Evolutionary conservation across 2,329 filamentous ascomycete genomes (phyloP), one percentile per base, ranked within the genome.

Genomic region (Aureobasidium uvarum): DNA sequence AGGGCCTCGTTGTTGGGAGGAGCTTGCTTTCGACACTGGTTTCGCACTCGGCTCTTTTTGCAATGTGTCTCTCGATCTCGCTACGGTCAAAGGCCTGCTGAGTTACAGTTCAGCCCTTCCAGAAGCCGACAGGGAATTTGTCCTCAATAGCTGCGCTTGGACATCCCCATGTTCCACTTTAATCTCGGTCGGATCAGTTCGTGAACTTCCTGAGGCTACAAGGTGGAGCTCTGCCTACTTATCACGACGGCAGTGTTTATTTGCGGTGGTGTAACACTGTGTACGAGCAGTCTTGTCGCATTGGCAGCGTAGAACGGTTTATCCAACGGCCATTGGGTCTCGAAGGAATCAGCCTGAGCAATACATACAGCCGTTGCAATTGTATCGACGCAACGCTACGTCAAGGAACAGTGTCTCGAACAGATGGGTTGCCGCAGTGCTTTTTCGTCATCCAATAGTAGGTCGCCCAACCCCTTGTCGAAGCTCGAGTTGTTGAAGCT

Each of bases 171-270:
- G 58, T 62, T 62, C 58, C 58, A 62, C 45, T 51, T 62, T 51
- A 62, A 62, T 62, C 58, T 62, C 58, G 58, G 58, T 62, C 58
- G 43, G 58, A 62, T 46, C 58, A 50, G 58, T 62, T 62, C 58
- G 58, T 38, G 58, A 41, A 60, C 56, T 60, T 60, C 56, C 28
- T 48, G 56, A 60, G 56, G 25, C 28, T 60, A 48, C 41, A 46
- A 60, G 56, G 56, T 60, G 56, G 56, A 60, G 56, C 56, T 60
- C 31, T 60, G n/a, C 36, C 33, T 46, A 51, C 31, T 51, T 31
- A 51, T 41, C 45, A 51, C 58, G 28, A 46, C 45, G n/a, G 45
- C 48, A 46, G 58, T 62, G 41, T 60, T 60, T 60, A 48, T 60
- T 48, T 60, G 56, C 56, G 56, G 56, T 46, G 38, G 43, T 43